Percentiles rank a stretch among this genome's conserved stretches.
phyloP scores from a whole-genome alignment of 495 filamentous ascomycete genomes.

The Clavariopsis aquatica region DNA sequence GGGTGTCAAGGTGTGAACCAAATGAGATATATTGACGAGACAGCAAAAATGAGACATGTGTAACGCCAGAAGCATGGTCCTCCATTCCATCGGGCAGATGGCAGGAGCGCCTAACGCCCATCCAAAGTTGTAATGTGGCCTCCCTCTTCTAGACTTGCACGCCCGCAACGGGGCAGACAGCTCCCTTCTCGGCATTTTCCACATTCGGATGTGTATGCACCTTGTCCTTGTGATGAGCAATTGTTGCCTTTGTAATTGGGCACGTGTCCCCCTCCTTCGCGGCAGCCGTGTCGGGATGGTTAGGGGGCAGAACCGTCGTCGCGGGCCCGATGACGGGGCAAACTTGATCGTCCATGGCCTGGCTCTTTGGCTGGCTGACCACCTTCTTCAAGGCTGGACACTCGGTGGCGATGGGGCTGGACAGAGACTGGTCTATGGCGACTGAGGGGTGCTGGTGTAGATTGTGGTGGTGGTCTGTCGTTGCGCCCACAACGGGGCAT shows the following conservation, averaged over 20 bases:
- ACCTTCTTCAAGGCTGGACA: slow-evolving; percentile 28
- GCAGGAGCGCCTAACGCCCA: not conserved
- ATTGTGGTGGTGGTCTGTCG: slow-evolving; percentile 34
- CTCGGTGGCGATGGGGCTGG: slow-evolving; percentile 14
- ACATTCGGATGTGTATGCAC: slow-evolving; percentile 30
- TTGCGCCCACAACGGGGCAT: slow-evolving; percentile 33
- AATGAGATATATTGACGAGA: not conserved
- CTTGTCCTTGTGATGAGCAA: slow-evolving; percentile 33
- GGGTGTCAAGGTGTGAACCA: not conserved
- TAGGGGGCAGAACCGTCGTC: slow-evolving; percentile 32
- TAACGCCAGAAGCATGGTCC: not conserved
- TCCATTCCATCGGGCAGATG: not conserved
- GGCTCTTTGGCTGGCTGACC: slow-evolving; percentile 22
- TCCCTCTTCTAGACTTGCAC: not conserved
- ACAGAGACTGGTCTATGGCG: slow-evolving; percentile 1
- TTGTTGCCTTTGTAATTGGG: slow-evolving; percentile 30
- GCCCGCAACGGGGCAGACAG: slow-evolving; percentile 30
- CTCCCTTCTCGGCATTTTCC: slow-evolving; percentile 8
- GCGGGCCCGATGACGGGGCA: slow-evolving; percentile 35
- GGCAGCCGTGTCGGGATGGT: slow-evolving; percentile 19
- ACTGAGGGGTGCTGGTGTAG: slow-evolving; percentile 31
- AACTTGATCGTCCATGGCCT: slow-evolving; percentile 33
- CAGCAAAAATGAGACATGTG: too few species aligned
- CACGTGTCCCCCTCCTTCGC: slow-evolving; percentile 31
- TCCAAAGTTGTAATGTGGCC: not conserved